Evolutionary conservation across 2,329 filamentous ascomycete species (phyloP), one percentile per base, ranked within the genome.

Genomic region (Epichloe coenophiala): DNA sequence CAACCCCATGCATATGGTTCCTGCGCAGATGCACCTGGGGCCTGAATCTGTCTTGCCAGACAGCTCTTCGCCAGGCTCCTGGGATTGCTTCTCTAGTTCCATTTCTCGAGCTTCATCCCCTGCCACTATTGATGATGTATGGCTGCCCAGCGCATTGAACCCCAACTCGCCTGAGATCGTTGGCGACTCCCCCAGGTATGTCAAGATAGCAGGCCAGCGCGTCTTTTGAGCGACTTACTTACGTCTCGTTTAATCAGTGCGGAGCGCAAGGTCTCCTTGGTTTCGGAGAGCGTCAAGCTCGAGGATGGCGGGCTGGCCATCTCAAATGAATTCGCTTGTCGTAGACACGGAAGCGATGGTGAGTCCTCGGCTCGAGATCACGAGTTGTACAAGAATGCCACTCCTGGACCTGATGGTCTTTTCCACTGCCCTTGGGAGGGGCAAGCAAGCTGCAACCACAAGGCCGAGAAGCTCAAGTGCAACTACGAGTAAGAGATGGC

Each of bases 401-500:
- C 71, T 45, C 78, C 83, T 9, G 68, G 76, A 40, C 66, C 75
- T 36, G 88, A 95, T 68, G 89, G 88, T 63, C 79, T 94, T 53
- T 97, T 93, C 72, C 88, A 95, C 71, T 97, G 91, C 75, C 91
- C 91, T 5, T 93, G 85, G 75, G 82, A 85, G 65, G 81, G 81
- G 59, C 75, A 82, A 54, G 52, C 70, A 35, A 73, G 65, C 62
- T 97, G 91, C 78, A 86, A 80, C 68, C 91, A 96, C 80, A 86
- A 87, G 71, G 81, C 90, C 40, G 93, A 94, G 63, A 93, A 94
- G 73, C 86, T 97, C 60, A 96, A 96, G 80, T 96, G 91, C 82
- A 95, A 95, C 71, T 97, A 96, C 65, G 90, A 96, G 90, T 95
- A 84, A 79, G 88, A 31, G 11, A 39, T 9, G 3, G 8, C 47